Conservation (phyloP, 495 filamentous ascomycete genomes). For the Trichoderma asperelloides region DNA sequence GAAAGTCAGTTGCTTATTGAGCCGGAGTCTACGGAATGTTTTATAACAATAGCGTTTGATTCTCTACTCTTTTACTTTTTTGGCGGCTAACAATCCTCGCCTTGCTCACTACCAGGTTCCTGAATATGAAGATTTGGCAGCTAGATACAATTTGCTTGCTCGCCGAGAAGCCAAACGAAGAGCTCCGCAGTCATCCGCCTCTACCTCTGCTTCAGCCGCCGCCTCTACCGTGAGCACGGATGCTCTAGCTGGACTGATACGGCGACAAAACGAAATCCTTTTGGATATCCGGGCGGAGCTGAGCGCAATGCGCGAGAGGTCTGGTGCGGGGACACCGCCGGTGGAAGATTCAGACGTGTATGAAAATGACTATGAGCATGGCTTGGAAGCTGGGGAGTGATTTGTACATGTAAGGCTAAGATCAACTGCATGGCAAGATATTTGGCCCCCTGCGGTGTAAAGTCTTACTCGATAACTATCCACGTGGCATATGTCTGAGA, state of each 20-base stretch:
- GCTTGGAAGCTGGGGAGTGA: neutral
- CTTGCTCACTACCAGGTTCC: neutral
- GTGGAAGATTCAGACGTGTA: neutral
- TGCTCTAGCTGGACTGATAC: neutral
- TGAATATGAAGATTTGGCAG: neutral
- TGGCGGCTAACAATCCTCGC: neutral
- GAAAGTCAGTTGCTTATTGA: too few species aligned
- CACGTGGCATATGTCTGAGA: too few species aligned
- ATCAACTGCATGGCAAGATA: too few species aligned
- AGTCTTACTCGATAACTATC: too few species aligned
- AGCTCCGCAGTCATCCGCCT: neutral
- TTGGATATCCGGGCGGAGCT: neutral
- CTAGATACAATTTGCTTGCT: neutral
- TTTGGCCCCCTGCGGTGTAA: too few species aligned
- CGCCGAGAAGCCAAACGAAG: slow-evolving; percentile 1
- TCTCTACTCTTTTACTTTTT: neutral
- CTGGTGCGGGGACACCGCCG: neutral
- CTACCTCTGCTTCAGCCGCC: neutral
- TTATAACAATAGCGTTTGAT: neutral
- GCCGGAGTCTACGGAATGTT: too few species aligned
- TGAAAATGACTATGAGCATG: neutral
- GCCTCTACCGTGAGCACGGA: neutral
- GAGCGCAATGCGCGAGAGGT: slow-evolving; percentile 3
- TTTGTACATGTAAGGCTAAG: too few species aligned
- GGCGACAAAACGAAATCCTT: neutral